Base-by-base conservation (phyloP, 805 yeast genomes). In the Kregervanrija delftensis region DNA sequence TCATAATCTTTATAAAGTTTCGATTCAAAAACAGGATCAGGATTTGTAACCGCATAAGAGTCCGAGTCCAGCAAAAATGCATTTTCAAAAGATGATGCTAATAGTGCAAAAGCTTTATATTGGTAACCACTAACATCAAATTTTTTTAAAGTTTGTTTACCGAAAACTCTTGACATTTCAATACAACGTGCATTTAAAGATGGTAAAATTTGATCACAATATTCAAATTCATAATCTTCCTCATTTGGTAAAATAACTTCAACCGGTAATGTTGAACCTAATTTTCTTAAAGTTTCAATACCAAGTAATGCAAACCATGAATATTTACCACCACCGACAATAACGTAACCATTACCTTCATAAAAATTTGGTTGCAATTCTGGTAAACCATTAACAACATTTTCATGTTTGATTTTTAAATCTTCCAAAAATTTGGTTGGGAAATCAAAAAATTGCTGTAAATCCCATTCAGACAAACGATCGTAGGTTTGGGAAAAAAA, bases 241-340 rank as follows among this genome's bases (percentile, higher is more conserved):
- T 72, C 67, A 34, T 77, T 73, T 8, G 95, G 95, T 51, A 89
- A 77, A 51, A 86, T 73, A 9, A 89, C 84, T 67, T 89, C 96
- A 15, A 89, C 79, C 0, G 96, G 96, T 33, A 83, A 63, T 11
- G 70, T 71, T 3, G 85, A 78, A 2, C 91, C 88, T 8, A 74
- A 67, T 35, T 79, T 76, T 55, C 96, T 68, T 41, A 88, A 62
- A 49, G 81, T 72, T 54, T 75, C 75, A 44, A 87, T 73, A 9
- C 86, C 77, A 17, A 84, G 66, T 35, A 84, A 64, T 4, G 87
- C 77, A 54, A 83, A 70, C 74, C 91, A 82, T 49, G 85, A 79
- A 62, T 79, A 84, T 53, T 75, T 76, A 3, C 90, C 93, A 37
- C 95, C 95, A 33, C 91, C 95, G 30, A 86, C 89, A 55, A 77